Percentiles rank a stretch among this genome's conserved stretches.
phyloP scores from a whole-genome alignment of 2,329 filamentous ascomycete species.

The Dactylellina haptotyla region DNA sequence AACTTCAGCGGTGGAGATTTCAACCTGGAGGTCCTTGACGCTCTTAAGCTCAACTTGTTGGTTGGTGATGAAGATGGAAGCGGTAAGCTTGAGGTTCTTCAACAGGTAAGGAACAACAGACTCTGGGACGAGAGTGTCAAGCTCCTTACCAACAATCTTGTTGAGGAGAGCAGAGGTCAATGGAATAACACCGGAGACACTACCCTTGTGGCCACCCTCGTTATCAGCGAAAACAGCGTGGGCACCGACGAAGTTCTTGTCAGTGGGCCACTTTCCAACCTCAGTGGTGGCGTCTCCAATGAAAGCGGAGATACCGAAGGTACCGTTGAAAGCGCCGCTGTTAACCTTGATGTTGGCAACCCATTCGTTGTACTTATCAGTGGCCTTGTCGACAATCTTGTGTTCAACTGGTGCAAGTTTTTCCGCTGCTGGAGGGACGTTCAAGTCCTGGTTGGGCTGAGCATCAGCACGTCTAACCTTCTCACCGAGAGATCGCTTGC shows the following conservation, averaged over 20 bases:
- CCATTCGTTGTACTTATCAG: slow-evolving; percentile 59
- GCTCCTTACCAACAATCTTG: slow-evolving; percentile 58
- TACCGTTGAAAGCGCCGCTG: slow-evolving; percentile 60
- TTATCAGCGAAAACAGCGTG: slow-evolving; percentile 60
- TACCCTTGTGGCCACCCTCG: slow-evolving; percentile 18
- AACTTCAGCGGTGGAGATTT: slow-evolving; percentile 59
- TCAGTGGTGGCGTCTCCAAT: slow-evolving; percentile 59
- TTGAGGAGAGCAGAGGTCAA: slow-evolving; percentile 61
- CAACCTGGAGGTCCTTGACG: slow-evolving; percentile 58
- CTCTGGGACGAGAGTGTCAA: slow-evolving; percentile 58
- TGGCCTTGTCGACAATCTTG: slow-evolving; percentile 16
- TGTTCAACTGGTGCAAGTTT: slow-evolving; percentile 7
- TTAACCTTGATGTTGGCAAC: slow-evolving; percentile 60
- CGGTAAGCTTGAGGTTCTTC: slow-evolving; percentile 59
- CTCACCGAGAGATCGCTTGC: neutral
- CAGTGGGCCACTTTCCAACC: slow-evolving; percentile 60
- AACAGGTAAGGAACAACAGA: slow-evolving; percentile 59
- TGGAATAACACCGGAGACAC: slow-evolving; percentile 62
- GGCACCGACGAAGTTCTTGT: slow-evolving; percentile 62
- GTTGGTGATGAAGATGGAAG: slow-evolving; percentile 34
- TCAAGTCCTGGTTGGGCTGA: slow-evolving; percentile 22
- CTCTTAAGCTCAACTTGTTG: slow-evolving; percentile 55
- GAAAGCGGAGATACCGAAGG: slow-evolving; percentile 61
- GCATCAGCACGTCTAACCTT: neutral
- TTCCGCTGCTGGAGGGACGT: slow-evolving; percentile 9